Evolutionary conservation across 148 eudicot species (phyloP).

Genomic region (Suaeda aralocaspica): DNA sequence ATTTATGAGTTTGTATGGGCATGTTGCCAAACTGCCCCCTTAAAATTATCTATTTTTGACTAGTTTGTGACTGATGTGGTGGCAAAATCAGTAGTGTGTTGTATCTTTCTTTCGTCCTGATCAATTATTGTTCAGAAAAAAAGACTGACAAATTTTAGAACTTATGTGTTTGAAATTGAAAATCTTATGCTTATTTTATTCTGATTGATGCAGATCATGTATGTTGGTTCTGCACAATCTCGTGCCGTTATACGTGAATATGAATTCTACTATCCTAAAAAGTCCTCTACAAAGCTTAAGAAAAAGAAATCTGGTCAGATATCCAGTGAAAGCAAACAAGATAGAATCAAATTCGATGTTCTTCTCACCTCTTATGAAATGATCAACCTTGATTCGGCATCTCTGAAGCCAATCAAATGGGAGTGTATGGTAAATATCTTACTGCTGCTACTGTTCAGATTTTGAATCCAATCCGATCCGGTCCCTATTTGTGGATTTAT

Average conservation of each 20-base stretch:
- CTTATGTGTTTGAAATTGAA: background rate
- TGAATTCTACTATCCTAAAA: conserved; percentile 86
- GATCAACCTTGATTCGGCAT: conserved; percentile 71
- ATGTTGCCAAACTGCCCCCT: background rate
- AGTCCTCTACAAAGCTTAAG: conserved; percentile 51
- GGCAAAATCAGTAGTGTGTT: background rate
- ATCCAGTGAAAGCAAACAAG: conserved; percentile 71
- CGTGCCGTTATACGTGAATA: conserved; percentile 70
- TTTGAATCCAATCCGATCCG: background rate
- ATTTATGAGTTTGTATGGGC: background rate
- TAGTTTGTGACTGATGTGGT: background rate
- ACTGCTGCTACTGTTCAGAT: conserved; percentile 1
- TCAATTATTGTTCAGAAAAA: background rate
- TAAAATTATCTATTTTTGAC: background rate
- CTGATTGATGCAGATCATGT: conserved; percentile 68
- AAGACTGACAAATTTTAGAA: conserved; percentile 2
- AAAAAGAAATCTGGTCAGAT: conserved; percentile 73
- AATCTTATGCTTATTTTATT: conserved; percentile 4
- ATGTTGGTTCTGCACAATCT: conserved; percentile 88
- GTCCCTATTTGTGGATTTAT: background rate
- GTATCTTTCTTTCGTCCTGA: background rate
- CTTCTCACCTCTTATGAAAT: conserved; percentile 94
- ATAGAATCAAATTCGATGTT: conserved; percentile 89
- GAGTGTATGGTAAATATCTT: conserved; percentile 78
- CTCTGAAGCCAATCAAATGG: conserved; percentile 91